These are phyloP conservation scores for Pleurotus eryngii DNA, from an alignment of 768 basidiomycete species.

Conservation along the genomic window DNA sequence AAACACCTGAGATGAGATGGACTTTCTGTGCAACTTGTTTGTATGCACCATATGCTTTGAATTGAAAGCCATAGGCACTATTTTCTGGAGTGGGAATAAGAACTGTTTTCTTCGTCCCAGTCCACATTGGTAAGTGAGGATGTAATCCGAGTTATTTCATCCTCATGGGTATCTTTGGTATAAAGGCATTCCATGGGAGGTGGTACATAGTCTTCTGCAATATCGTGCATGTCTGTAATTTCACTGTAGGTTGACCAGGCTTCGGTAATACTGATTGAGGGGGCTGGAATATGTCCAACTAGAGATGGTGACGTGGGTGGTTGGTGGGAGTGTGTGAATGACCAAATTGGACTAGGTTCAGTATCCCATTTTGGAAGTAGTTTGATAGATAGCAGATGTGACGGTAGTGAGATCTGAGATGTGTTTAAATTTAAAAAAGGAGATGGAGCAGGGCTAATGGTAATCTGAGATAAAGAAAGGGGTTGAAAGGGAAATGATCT, in stretches of 20 bases:
- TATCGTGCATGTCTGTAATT: not conserved
- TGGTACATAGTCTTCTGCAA: not conserved
- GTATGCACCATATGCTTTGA: constrained; percentile 7
- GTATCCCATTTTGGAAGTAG: too few species aligned
- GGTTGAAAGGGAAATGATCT: not conserved
- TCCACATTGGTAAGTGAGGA: not conserved
- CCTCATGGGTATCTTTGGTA: not conserved
- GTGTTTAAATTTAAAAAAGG: too few species aligned
- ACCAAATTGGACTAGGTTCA: too few species aligned
- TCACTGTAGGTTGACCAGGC: not conserved
- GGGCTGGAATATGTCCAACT: not conserved
- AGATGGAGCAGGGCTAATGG: too few species aligned
- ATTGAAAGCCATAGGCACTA: not conserved
- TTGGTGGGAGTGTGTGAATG: not conserved
- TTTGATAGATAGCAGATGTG: too few species aligned
- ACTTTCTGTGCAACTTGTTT: constrained; percentile 17
- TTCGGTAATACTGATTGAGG: not conserved
- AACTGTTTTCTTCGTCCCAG: not conserved
- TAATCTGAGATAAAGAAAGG: not conserved
- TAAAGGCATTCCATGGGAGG: not conserved
- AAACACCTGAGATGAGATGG: constrained; percentile 21
- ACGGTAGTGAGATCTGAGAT: too few species aligned
- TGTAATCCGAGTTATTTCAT: not conserved
- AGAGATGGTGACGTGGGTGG: not conserved
- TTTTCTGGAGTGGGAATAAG: not conserved